Conservation (phyloP, 768 basidiomycete species). For the Phaffia australis region DNA sequence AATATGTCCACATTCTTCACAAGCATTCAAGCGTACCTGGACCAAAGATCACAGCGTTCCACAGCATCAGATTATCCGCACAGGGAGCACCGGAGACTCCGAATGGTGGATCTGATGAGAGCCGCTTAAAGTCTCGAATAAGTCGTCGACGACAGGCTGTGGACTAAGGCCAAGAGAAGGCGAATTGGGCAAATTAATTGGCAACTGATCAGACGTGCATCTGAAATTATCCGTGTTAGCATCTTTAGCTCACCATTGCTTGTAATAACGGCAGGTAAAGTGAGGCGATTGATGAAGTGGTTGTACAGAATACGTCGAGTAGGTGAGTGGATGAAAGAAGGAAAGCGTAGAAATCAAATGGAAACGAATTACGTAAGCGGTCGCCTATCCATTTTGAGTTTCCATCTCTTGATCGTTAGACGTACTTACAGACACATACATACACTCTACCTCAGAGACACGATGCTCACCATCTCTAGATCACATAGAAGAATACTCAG, state of each 20-base stretch:
- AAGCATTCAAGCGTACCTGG: constrained; percentile 54
- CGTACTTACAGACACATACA: no score
- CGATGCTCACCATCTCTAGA: neutral
- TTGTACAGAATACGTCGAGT: neutral
- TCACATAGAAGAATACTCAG: neutral
- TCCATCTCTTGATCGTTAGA: no score
- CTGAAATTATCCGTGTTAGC: neutral
- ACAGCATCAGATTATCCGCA: constrained; percentile 97
- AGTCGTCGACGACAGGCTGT: constrained; percentile 89
- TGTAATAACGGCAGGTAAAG: neutral
- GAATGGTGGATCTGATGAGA: constrained; percentile 86
- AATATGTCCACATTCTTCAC: neutral
- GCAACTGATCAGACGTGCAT: neutral
- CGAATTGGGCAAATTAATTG: neutral
- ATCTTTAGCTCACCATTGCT: neutral
- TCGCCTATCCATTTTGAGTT: no score
- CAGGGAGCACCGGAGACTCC: constrained; percentile 96
- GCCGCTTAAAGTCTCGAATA: constrained; percentile 93
- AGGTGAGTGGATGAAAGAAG: neutral
- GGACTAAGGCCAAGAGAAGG: constrained; percentile 47
- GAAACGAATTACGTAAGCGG: no score
- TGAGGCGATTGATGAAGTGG: no score
- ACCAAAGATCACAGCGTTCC: constrained; percentile 99
- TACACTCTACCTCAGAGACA: no score
- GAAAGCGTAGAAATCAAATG: neutral